Percentiles rank a stretch among this genome's conserved stretches.
Conservation (phyloP, 768 basidiomycete species). For the Grammothele lineata region DNA sequence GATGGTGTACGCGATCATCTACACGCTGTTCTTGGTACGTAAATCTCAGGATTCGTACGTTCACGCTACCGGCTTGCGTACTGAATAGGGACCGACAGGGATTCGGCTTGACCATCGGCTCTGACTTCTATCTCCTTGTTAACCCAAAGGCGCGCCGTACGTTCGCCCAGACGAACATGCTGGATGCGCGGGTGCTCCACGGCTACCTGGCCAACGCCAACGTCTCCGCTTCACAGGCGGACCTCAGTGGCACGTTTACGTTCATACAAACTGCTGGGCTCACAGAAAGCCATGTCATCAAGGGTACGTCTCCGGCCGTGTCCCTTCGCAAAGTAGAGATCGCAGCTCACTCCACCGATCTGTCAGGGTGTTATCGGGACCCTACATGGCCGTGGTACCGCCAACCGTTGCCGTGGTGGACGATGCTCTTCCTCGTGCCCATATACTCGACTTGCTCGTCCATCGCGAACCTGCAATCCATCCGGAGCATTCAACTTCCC, state of each 20-base stretch:
- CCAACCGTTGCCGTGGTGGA: slow-evolving; percentile 79
- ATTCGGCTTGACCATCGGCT: slow-evolving; percentile 80
- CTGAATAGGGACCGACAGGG: slow-evolving; percentile 42
- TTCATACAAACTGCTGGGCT: slow-evolving; percentile 21
- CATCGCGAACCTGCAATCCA: slow-evolving; percentile 70
- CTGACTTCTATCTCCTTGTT: slow-evolving; percentile 72
- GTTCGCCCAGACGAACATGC: slow-evolving; percentile 27
- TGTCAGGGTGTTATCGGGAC: slow-evolving; percentile 68
- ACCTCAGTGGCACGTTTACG: slow-evolving; percentile 25
- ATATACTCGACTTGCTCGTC: slow-evolving; percentile 72
- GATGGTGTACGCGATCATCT: slow-evolving; percentile 83
- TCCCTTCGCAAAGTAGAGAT: no score
- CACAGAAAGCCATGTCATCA: slow-evolving; percentile 20
- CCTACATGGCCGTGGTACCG: slow-evolving; percentile 73
- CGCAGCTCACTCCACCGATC: background rate
- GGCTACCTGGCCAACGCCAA: slow-evolving; percentile 41
- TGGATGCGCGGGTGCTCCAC: slow-evolving; percentile 35
- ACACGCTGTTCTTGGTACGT: slow-evolving; percentile 72
- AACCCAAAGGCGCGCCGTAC: slow-evolving; percentile 49
- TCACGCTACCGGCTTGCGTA: no score
- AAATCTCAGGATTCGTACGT: no score
- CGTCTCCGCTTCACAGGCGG: slow-evolving; percentile 15
- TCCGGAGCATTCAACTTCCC: slow-evolving; percentile 64
- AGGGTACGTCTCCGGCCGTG: slow-evolving; percentile 17
- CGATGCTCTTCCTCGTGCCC: slow-evolving; percentile 73